These are phyloP conservation scores for Amphirosellinia nigrospora DNA, from an alignment of 495 filamentous ascomycete genomes.

Conservation along the genomic window DNA sequence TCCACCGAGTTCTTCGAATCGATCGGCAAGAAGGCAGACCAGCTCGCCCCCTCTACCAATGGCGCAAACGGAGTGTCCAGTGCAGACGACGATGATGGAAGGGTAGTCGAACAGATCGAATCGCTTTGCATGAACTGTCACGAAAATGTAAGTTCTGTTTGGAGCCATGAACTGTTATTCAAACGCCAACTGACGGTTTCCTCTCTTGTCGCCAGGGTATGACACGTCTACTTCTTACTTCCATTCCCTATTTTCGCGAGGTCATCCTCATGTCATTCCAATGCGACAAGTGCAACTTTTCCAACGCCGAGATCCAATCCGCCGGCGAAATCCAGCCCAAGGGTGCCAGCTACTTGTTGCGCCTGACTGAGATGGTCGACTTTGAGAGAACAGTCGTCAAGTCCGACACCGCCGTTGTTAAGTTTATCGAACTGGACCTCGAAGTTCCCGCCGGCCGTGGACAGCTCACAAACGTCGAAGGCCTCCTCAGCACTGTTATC, in stretches of 20 bases:
- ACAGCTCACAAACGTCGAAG: slow-evolving; percentile 91
- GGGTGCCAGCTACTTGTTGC: slow-evolving; percentile 79
- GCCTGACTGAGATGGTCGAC: slow-evolving; percentile 70
- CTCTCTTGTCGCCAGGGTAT: slow-evolving; percentile 63
- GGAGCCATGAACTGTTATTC: too few relatives aligned
- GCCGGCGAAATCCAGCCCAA: slow-evolving; percentile 90
- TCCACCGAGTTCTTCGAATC: slow-evolving; percentile 57
- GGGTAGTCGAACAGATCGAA: slow-evolving; percentile 65
- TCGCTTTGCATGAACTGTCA: slow-evolving; percentile 66
- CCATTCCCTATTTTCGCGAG: slow-evolving; percentile 95
- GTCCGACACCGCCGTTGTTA: slow-evolving; percentile 81
- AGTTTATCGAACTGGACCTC: slow-evolving; percentile 83
- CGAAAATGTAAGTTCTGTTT: slow-evolving; percentile 68
- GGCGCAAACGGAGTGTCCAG: slow-evolving; percentile 34
- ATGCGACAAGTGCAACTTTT: slow-evolving; percentile 85
- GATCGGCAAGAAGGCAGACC: slow-evolving; percentile 60
- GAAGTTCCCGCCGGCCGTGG: slow-evolving; percentile 90
- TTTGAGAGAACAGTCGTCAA: slow-evolving; percentile 88
- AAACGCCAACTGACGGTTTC: background rate
- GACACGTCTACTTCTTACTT: slow-evolving; percentile 84
- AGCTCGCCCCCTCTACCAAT: slow-evolving; percentile 48
- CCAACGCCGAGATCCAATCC: slow-evolving; percentile 89
- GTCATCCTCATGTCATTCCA: slow-evolving; percentile 96
- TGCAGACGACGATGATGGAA: slow-evolving; percentile 54
- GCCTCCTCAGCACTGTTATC: slow-evolving; percentile 75